Base-by-base conservation (phyloP, 169 alveolate species). In the Cryptosporidium bovis region DNA sequence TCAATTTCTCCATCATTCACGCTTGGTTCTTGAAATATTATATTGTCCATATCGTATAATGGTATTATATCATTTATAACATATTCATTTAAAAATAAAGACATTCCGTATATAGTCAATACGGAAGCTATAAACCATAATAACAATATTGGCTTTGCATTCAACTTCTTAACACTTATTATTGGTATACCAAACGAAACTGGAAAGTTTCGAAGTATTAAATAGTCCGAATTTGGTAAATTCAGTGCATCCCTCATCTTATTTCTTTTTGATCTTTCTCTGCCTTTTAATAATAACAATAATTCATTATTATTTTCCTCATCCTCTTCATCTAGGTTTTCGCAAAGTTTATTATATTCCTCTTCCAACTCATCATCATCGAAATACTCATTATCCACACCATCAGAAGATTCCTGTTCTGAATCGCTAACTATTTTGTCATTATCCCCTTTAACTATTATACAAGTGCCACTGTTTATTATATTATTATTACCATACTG, bases 111-210 rank as follows among this genome's bases (percentile, higher is more conserved):
- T 51, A 69, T 40, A 10, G 51, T 16, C 10, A 24, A 69, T 13
- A 69, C 2, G 10, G 56, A 34, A 1, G 51, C 33, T 2, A 69
- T 13, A 15, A 69, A 34, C 83, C 83, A 69, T 7, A 69, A 34
- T 31, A 53, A 69, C 40, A 69, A 53, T 13, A 69, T 69, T 51
- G 83, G 67, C 7, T 51, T 34, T n/a, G 33, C 51, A 51, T 69
- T 69, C 58, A 69, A 34, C 40, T 69, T 69, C 33, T 69, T 65
- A n/a, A 69, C 24, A 12, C 33, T 51, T n/a, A 69, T 55, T 2
- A 69, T 62, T 29, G 83, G 83, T 27, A 69, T 69, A 12, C 83
- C 83, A 53, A 69, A 69, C 29, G 67, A 53, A 51, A 69, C 18
- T 7, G 83, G 83, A 18, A 69, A 53, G n/a, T 56, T 62, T 13